phyloP scores from a whole-genome alignment of 2,329 filamentous ascomycete genomes.

The Penicillium sp. region DNA sequence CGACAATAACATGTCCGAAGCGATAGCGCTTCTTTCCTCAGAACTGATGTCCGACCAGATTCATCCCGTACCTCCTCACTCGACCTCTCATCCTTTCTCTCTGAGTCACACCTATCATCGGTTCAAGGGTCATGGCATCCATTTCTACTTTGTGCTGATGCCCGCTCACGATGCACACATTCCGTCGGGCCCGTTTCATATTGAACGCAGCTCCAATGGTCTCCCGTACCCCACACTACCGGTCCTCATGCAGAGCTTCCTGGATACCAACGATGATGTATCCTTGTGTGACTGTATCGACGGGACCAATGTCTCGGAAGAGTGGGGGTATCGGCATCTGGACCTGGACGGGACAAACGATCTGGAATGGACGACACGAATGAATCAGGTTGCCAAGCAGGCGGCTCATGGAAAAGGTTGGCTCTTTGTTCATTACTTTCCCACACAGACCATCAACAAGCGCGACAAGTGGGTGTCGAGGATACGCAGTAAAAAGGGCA shows the following conservation, averaged over 20 bases:
- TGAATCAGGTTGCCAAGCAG: slow-evolving; percentile 19
- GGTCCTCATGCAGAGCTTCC: slow-evolving; percentile 24
- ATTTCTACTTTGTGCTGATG: slow-evolving; percentile 24
- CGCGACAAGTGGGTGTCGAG: slow-evolving; percentile 22
- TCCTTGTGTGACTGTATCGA: slow-evolving; percentile 26
- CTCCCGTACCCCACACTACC: slow-evolving; percentile 26
- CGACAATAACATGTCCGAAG: slow-evolving; percentile 19
- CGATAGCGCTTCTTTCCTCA: slow-evolving; percentile 18
- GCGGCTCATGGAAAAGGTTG: slow-evolving; percentile 20
- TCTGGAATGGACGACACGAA: slow-evolving; percentile 21
- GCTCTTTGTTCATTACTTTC: slow-evolving; percentile 21
- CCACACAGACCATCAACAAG: slow-evolving; percentile 19
- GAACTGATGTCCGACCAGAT: slow-evolving; percentile 15
- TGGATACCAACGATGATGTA: slow-evolving; percentile 24
- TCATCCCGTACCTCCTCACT: slow-evolving; percentile 16
- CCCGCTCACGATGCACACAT: slow-evolving; percentile 24
- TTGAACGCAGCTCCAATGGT: slow-evolving; percentile 23
- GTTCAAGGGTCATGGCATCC: slow-evolving; percentile 24
- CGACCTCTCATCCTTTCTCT: slow-evolving; percentile 21
- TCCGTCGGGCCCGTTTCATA: slow-evolving; percentile 18
- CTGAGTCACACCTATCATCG: slow-evolving; percentile 24
- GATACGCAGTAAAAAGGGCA: slow-evolving; percentile 21
- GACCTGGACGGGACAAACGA: slow-evolving; percentile 23
- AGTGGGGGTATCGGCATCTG: slow-evolving; percentile 24
- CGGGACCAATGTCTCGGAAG: slow-evolving; percentile 25